Base-by-base conservation (phyloP, 768 basidiomycete species). In the Galerina marginata region DNA sequence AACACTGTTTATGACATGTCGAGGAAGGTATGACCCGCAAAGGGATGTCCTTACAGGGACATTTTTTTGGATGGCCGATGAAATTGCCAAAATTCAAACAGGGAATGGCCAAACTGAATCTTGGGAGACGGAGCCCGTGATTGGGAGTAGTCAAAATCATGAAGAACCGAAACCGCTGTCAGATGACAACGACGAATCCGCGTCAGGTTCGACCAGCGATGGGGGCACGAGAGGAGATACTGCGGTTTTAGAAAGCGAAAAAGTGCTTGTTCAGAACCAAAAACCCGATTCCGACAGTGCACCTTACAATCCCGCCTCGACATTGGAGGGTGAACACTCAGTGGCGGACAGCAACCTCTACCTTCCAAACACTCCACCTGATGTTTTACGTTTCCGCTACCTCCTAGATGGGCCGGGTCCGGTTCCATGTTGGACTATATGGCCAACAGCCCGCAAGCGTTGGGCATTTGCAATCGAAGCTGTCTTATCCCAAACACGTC, bases 381-480 rank as follows among this genome's bases (percentile, higher is more conserved):
- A 60, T 26, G 39, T 64, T 5, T 58, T 54, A n/a, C 63, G 59
- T 11, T 61, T 64, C 37, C 44, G 63, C 6, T 20, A 37, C 29
- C 51, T 53, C 14, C 52, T 64, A 25, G 59, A 64, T 9, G 59
- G 56, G 12, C 53, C 51, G 11, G 50, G 36, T 11, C 47, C 20
- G 9, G 45, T 14, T 38, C 59, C 56, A 4, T 58, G 58, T 14
- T 59, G 50, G 50, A 15, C 10, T 23, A 2, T 51, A 6, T 56
- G 54, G 54, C 54, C 54, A 14, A 26, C 42, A 16, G 57, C 58
- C 14, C 54, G 60, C 23, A 58, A 54, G 23, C 58, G 60, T 47
- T 65, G 64, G 64, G 60, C 39, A 4, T 65, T 65, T 45, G 64
- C 64, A 26, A 61, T 56, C 14, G 54, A 61, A 47, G 58, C 60